Conservation (phyloP, 371 early-diverging fungal genomes). For the Circinella umbellata region DNA sequence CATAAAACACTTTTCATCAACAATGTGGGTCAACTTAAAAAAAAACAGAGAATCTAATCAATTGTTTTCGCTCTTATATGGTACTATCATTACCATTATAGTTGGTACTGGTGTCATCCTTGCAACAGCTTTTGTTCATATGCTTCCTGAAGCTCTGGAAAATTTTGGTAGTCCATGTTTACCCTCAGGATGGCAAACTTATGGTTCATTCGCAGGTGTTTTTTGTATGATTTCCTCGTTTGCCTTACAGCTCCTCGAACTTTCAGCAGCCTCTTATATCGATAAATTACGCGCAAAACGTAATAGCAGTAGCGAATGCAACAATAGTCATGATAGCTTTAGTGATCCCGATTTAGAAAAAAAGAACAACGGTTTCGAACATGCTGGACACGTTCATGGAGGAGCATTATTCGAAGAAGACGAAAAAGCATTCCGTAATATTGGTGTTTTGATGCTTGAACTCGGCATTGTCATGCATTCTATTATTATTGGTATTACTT, state of each 20-base stretch:
- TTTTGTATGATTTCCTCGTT: constrained; percentile 55
- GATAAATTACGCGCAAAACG: constrained; percentile 19
- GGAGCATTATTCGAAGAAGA: constrained; percentile 1
- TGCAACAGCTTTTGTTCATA: constrained; percentile 54
- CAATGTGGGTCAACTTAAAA: too few species aligned
- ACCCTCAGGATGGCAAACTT: constrained; percentile 36
- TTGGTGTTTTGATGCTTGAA: constrained; percentile 74
- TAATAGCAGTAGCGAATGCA: background rate
- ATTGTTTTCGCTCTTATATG: constrained; percentile 15
- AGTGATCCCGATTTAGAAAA: constrained; percentile 1
- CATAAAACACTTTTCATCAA: background rate
- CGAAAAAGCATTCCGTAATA: constrained; percentile 17
- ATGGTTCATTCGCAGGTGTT: constrained; percentile 48
- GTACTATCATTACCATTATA: constrained; percentile 8
- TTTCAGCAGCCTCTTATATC: constrained; percentile 35
- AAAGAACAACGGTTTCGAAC: constrained; percentile 8
- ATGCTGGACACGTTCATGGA: background rate
- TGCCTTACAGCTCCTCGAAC: constrained; percentile 44
- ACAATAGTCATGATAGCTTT: background rate
- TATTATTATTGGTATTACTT: constrained; percentile 82
- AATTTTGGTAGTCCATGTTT: constrained; percentile 51
- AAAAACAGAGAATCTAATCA: background rate
- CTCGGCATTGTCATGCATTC: constrained; percentile 87
- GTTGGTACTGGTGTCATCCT: constrained; percentile 55
- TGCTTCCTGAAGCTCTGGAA: constrained; percentile 47